A percentile compares a stretch with the other conserved stretches of the same genome.
Conservation (phyloP, 768 basidiomycete species). For the Serendipita indica region DNA sequence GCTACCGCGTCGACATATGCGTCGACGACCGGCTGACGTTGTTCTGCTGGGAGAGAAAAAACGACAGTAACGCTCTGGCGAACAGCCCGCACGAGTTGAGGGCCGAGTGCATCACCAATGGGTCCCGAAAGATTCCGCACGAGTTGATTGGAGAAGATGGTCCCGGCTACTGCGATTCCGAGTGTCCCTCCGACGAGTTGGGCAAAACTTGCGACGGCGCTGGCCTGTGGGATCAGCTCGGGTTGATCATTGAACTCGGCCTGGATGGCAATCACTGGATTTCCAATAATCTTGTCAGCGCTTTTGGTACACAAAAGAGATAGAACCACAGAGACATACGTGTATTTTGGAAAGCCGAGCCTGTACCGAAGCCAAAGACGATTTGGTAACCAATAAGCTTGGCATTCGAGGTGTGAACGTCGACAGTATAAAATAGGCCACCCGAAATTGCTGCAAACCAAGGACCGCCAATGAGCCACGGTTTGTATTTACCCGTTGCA, state of each 20-base stretch:
- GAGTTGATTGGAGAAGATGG: constrained; percentile 1
- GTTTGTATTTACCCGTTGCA: constrained; percentile 21
- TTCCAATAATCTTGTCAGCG: background rate
- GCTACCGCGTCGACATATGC: constrained; percentile 11
- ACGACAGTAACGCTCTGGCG: constrained; percentile 10
- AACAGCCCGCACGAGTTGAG: constrained; percentile 6
- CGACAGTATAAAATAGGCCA: constrained; percentile 19
- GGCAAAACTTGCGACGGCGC: background rate
- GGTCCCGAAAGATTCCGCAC: background rate
- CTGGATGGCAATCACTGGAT: constrained; percentile 1
- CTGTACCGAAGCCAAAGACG: constrained; percentile 26
- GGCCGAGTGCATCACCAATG: background rate
- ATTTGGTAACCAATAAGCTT: constrained; percentile 28
- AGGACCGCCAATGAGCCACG: constrained; percentile 18
- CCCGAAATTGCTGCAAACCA: constrained; percentile 20
- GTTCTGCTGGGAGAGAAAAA: background rate
- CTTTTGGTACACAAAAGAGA: background rate
- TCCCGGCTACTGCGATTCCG: background rate
- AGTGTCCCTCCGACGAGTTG: background rate
- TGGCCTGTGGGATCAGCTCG: constrained; percentile 1
- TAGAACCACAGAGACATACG: constrained; percentile 14
- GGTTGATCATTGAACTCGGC: background rate
- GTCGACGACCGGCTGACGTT: constrained; percentile 8
- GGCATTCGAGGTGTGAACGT: constrained; percentile 15
- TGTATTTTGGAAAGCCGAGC: constrained; percentile 23